These are phyloP conservation scores for Aurantiochytrium sp. DNA, from an alignment of 108 stramenopile genomes.

Conservation along the genomic window DNA sequence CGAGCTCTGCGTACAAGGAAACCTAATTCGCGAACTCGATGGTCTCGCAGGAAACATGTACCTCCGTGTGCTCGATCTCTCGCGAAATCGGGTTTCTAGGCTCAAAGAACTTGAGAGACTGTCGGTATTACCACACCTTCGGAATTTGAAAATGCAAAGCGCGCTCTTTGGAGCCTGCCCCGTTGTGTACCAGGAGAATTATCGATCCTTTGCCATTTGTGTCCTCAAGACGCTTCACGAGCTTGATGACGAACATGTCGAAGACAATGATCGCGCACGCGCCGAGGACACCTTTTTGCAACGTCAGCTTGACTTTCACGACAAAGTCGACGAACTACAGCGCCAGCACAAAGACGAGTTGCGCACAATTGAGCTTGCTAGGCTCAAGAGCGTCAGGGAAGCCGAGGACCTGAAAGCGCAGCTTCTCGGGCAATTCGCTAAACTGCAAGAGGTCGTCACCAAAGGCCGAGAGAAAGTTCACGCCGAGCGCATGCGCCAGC, in stretches of 20 bases:
- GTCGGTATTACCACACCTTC: constrained; percentile 25
- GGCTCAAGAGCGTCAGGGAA: constrained; percentile 20
- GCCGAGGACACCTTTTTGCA: constrained; percentile 27
- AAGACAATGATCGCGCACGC: constrained; percentile 16
- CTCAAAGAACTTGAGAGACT: constrained; percentile 40
- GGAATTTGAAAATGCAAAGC: constrained; percentile 33
- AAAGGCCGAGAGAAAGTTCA: constrained; percentile 24
- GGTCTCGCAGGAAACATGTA: constrained; percentile 33
- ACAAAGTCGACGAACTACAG: constrained; percentile 33
- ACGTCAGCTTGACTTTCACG: constrained; percentile 27
- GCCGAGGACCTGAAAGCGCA: constrained; percentile 27
- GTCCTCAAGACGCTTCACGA: constrained; percentile 18
- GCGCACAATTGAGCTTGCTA: constrained; percentile 18
- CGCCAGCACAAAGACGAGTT: constrained; percentile 21
- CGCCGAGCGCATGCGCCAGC: not conserved
- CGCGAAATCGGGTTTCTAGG: constrained; percentile 44
- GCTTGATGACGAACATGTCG: constrained; percentile 35
- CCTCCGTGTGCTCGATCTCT: constrained; percentile 37
- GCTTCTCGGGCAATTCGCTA: constrained; percentile 25
- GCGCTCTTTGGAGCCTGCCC: constrained; percentile 54
- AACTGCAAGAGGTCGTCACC: constrained; percentile 23
- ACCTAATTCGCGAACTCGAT: constrained; percentile 25
- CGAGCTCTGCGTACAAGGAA: constrained; percentile 52
- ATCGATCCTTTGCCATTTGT: constrained; percentile 40
- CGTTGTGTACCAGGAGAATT: constrained; percentile 34